Base-by-base conservation (phyloP, 225 moss, liverwort and hornwort species). In the Polytrichum formosum region DNA sequence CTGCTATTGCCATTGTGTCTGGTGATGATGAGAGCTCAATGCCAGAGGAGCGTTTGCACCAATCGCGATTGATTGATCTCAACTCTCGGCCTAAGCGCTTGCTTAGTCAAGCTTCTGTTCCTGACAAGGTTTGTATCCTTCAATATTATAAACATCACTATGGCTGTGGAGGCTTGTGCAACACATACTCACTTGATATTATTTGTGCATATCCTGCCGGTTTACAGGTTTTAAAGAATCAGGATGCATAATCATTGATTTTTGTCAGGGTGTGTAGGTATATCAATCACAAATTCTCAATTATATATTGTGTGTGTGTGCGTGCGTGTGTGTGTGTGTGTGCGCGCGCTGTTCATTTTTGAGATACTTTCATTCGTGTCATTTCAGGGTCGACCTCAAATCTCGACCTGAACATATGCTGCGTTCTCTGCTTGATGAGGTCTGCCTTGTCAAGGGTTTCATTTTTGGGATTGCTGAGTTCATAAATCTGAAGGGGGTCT, bases 71-170 rank as follows among this genome's bases (percentile, higher is more conserved):
- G 91, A 97, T 97, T 56, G 94, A 97, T 75, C 83, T 97, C 53
- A 97, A 97, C 67, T 88, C 92, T 54, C 86, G 90, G 71, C 94
- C 97, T 33, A 88, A 89, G 71, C 94, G 83, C 63, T 73, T 94
- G 65, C 87, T 79, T 63, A 82, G 71, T 68, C 87, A 90, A 76
- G 69, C 87, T 56, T 77, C 88, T 70, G 77, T 77, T 55, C 90
- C 87, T 75, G 79, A 88, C 19, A 80, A 82, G 85, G 85, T 85
- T 63, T 28, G 72, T 55, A 75, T 61, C n/a, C 60, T 70, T 28
- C 29, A 72, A 62, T 33, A 66, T 55, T 63, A 31, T 22, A 17
- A 66, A 55, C 22, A 54, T 25, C 18, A 21, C 33, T 10, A 63
- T 16, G 28, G 21, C 5, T 17, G 28, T 13, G 63, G 28, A 16